Evolutionary conservation across 805 yeast species (phyloP).

Genomic region (Candida caryicola): DNA sequence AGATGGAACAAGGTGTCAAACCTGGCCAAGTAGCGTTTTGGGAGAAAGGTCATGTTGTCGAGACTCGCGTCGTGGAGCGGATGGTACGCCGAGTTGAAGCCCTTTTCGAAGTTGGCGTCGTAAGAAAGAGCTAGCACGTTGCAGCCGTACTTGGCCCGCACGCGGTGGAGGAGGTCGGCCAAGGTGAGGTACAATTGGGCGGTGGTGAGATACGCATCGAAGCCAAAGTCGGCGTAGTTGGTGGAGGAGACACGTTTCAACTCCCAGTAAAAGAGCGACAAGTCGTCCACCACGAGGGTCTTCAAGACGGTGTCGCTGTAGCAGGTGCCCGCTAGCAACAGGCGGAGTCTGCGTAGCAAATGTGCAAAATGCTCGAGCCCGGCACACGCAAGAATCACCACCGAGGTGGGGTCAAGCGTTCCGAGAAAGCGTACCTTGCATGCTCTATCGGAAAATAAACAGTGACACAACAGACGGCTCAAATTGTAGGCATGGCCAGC

Average conservation of each 20-base stretch:
- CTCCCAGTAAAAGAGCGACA: conserved; percentile 38
- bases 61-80: background rate
- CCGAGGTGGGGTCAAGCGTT: background rate
- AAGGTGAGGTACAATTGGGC: conserved; percentile 15
- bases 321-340: conserved; percentile 1
- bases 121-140: conserved; percentile 28
- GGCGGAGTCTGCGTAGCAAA: background rate
- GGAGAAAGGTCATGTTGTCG: background rate
- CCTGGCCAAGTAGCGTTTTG: background rate
- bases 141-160: conserved; percentile 21
- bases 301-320: conserved; percentile 10
- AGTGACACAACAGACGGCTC: no score
- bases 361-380: background rate
- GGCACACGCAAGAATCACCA: background rate
- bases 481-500: no score
- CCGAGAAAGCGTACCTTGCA: background rate
- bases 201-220: conserved; percentile 4
- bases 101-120: conserved; percentile 30
- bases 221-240: conserved; percentile 9
- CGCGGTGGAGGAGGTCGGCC: conserved; percentile 7
- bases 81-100: conserved; percentile 17
- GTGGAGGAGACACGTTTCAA: conserved; percentile 11
- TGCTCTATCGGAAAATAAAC: background rate
- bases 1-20: background rate
- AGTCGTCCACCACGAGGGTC: conserved; percentile 27